phyloP scores from a whole-genome alignment of 495 filamentous ascomycete genomes.

The Lepraria neglecta region DNA sequence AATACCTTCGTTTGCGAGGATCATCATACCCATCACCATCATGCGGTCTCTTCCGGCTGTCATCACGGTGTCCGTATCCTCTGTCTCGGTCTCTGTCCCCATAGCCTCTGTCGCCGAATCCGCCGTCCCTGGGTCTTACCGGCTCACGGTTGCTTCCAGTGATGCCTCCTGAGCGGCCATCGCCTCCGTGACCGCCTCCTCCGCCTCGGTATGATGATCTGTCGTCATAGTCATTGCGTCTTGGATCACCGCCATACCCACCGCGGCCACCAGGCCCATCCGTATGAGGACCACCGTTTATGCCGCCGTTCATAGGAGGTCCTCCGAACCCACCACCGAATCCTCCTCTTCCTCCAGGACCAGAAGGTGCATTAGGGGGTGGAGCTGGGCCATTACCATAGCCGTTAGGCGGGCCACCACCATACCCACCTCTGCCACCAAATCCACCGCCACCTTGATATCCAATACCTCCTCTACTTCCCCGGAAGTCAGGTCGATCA shows the following conservation, averaged over 20 bases:
- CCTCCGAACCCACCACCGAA: conserved; percentile 40
- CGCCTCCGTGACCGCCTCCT: conserved; percentile 29
- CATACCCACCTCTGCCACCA: conserved; percentile 43
- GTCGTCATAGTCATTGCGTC: conserved; percentile 36
- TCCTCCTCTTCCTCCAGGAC: conserved; percentile 60
- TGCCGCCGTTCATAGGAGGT: conserved; percentile 30
- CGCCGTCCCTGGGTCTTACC: conserved; percentile 43
- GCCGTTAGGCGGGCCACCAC: conserved; percentile 43
- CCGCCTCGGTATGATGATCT: conserved; percentile 34
- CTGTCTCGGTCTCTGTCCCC: conserved; percentile 45
- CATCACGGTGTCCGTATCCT: conserved; percentile 33
- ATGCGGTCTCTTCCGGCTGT: conserved; percentile 18
- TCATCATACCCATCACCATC: conserved; percentile 64
- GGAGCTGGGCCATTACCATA: conserved; percentile 41
- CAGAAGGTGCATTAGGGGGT: conserved; percentile 73
- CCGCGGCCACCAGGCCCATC: conserved; percentile 27
- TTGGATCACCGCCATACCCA: conserved; percentile 38
- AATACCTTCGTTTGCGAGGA: conserved; percentile 73
- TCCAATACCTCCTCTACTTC: conserved; percentile 49
- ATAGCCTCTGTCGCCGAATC: conserved; percentile 48
- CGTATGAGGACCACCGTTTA: conserved; percentile 30
- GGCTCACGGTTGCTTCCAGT: conserved; percentile 52
- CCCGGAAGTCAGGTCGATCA: conserved; percentile 46
- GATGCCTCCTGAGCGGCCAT: conserved; percentile 39
- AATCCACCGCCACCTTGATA: conserved; percentile 58